phyloP scores from a whole-genome alignment of 169 alveolate genomes.

The Plasmodium sp. region DNA sequence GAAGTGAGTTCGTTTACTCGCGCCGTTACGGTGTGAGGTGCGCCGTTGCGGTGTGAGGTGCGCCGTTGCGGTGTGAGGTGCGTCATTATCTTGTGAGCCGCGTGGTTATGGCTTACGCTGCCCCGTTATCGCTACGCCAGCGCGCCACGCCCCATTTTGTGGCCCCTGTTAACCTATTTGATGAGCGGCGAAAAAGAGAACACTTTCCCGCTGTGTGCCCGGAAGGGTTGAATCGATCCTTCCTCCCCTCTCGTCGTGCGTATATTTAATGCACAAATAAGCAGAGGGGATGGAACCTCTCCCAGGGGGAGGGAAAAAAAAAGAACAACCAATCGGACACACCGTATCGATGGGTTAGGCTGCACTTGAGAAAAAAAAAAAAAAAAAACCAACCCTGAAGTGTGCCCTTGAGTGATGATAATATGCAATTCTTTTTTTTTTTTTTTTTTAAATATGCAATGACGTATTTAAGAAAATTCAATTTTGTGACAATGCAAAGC shows the following conservation, averaged over 20 bases:
- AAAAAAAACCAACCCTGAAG: not conserved
- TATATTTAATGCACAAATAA: not conserved
- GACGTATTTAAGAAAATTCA: not conserved
- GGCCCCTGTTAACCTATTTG: not conserved
- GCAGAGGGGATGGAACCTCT: not conserved
- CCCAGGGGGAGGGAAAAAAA: not conserved
- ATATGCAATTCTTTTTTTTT: not conserved
- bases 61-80: not conserved
- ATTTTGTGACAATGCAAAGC: not conserved
- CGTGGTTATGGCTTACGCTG: not conserved
- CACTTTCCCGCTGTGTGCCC: not conserved
- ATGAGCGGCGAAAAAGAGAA: not conserved
- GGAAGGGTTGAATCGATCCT: not conserved
- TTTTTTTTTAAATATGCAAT: not conserved
- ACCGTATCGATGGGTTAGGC: not conserved
- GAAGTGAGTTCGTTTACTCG: not conserved
- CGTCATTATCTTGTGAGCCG: not conserved
- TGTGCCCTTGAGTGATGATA: not conserved
- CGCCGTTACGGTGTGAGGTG: not conserved
- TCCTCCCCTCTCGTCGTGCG: not conserved
- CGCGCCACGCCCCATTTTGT: not conserved
- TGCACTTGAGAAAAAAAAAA: not conserved
- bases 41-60: not conserved
- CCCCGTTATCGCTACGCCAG: not conserved
- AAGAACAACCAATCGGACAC: not conserved